Percentiles rank a stretch among this genome's conserved stretches.
phyloP scores from a whole-genome alignment of 768 basidiomycete species.

The Tulasnella sp. region DNA sequence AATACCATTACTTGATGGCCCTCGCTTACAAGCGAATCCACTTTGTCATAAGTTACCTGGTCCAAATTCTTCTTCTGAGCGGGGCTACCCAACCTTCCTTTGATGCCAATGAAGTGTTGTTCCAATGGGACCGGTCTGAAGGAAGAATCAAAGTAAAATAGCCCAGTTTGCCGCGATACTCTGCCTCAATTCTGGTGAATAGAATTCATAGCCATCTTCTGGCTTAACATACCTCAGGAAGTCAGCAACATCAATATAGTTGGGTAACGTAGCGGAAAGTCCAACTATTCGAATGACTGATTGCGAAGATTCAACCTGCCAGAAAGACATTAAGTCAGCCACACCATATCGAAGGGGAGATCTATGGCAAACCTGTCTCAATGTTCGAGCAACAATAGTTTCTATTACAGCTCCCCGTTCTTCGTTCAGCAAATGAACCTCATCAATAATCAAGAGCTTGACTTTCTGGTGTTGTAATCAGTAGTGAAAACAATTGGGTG shows the following conservation, averaged over 20 bases:
- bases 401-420: conserved; percentile 97
- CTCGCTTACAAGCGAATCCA: conserved; percentile 69
- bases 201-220: not conserved
- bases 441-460: conserved; percentile 92
- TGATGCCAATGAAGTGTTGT: conserved; percentile 90
- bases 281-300: conserved; percentile 93
- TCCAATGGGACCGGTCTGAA: conserved; percentile 94
- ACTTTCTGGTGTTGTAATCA: conserved; percentile 44
- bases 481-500: conserved; percentile 1
- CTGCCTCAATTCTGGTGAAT: conserved; percentile 30
- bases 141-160: conserved; percentile 97
- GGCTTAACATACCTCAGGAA: conserved; percentile 57
- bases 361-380: conserved; percentile 52
- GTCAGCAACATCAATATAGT: conserved; percentile 91
- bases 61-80: conserved; percentile 78
- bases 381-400: conserved; percentile 89
- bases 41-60: conserved; percentile 77
- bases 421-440: conserved; percentile 93
- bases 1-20: conserved; percentile 99
- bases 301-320: conserved; percentile 91
- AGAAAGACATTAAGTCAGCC: conserved; percentile 1
- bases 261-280: conserved; percentile 85
- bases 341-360: not conserved
- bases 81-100: conserved; percentile 68
- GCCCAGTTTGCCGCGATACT: conserved; percentile 69